phyloP scores from a whole-genome alignment of 352 stramenopile species.

The Stephanocyclus meneghinianus region DNA sequence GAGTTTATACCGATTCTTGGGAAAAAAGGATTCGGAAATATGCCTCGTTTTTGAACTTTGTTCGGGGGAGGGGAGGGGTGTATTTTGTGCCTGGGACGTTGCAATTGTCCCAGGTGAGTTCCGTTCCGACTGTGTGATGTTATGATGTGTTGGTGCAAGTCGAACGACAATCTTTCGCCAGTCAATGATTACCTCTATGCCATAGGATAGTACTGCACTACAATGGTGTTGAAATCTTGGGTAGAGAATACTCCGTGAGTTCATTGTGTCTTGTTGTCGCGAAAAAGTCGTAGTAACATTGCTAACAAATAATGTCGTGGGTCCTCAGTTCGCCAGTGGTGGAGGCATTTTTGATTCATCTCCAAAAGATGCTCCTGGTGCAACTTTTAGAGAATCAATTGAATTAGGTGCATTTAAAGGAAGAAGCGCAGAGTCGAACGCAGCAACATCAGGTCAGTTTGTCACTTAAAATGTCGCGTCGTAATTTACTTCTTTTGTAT shows the following conservation, averaged over 20 bases:
- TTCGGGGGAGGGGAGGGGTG: slow-evolving; percentile 53
- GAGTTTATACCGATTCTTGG: slow-evolving; percentile 12
- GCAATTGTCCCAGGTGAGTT: slow-evolving; percentile 39
- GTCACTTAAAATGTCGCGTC: background rate
- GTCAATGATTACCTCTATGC: slow-evolving; percentile 86
- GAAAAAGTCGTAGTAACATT: background rate
- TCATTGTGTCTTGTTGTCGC: background rate
- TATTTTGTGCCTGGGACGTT: slow-evolving; percentile 60
- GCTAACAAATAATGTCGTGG: background rate
- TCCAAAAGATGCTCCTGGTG: slow-evolving; percentile 76
- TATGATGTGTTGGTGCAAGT: too few species aligned
- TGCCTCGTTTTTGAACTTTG: slow-evolving; percentile 56
- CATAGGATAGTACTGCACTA: slow-evolving; percentile 89
- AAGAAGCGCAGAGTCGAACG: slow-evolving; percentile 83
- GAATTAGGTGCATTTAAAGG: slow-evolving; percentile 89
- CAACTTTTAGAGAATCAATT: slow-evolving; percentile 88
- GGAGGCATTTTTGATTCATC: slow-evolving; percentile 88
- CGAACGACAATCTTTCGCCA: slow-evolving; percentile 82
- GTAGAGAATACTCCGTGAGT: slow-evolving; percentile 86
- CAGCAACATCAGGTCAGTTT: slow-evolving; percentile 76
- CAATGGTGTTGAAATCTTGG: slow-evolving; percentile 89
- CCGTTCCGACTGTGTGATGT: too few species aligned
- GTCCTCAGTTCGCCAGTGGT: slow-evolving; percentile 84
- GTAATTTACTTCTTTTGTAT: background rate
- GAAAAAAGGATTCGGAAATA: slow-evolving; percentile 27